Conservation (phyloP, 768 basidiomycete species). For the Lactarius akahatsu region DNA sequence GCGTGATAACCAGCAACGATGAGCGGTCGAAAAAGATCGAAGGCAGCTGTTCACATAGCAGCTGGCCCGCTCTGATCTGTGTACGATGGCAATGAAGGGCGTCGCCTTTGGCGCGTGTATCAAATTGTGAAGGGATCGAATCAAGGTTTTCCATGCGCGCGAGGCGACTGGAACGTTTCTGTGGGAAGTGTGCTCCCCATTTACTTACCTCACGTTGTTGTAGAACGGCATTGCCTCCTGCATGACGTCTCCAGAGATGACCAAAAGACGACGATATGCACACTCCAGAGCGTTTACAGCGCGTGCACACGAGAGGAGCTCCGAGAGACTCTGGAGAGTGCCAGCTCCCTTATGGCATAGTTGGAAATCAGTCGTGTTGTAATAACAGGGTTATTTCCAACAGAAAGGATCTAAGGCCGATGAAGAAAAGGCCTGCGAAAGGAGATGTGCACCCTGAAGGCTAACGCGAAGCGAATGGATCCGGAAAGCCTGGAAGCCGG, state of each 20-base stretch:
- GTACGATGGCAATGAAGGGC: conserved; percentile 27
- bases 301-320: conserved; percentile 37
- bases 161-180: conserved; percentile 52
- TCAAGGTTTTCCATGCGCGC: conserved; percentile 31
- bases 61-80: background rate
- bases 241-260: conserved; percentile 55
- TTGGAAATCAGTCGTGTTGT: background rate
- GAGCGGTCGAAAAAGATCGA: background rate
- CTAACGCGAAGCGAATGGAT: background rate
- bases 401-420: conserved; percentile 39
- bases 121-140: conserved; percentile 54
- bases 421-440: conserved; percentile 1
- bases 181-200: conserved; percentile 54
- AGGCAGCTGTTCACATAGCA: conserved; percentile 18
- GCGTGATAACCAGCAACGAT: background rate
- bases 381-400: background rate
- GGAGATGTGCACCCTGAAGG: conserved; percentile 1
- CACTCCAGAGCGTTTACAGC: background rate
- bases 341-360: conserved; percentile 23
- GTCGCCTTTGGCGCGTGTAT: conserved; percentile 36
- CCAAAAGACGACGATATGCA: conserved; percentile 40
- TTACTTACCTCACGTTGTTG: conserved; percentile 44
- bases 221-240: conserved; percentile 50
- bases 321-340: conserved; percentile 34
- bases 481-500: background rate